These are phyloP conservation scores for Melanogaster broomeanus DNA, from an alignment of 768 basidiomycete genomes.

Conservation along the genomic window DNA sequence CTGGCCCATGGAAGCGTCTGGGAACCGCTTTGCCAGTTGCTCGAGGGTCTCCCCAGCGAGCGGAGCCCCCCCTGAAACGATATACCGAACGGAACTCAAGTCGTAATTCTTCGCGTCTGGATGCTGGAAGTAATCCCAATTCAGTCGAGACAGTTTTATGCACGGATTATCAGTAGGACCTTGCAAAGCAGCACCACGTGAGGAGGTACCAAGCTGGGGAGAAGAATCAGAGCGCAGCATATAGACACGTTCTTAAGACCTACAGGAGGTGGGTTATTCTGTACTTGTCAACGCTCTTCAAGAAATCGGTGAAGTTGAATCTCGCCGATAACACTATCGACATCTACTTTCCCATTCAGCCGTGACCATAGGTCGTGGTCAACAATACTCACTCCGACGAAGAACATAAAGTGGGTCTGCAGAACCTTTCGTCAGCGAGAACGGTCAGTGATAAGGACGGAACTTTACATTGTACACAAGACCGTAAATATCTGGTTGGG, in stretches of 20 bases:
- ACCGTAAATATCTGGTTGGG: conserved; percentile 56
- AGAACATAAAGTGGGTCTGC: conserved; percentile 55
- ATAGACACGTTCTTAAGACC: conserved; percentile 9
- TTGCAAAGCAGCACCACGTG: conserved; percentile 45
- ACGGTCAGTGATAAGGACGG: not conserved
- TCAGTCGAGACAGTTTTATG: not conserved
- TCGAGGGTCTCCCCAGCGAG: conserved; percentile 47
- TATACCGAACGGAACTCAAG: conserved; percentile 33
- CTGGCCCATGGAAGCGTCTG: conserved; percentile 49
- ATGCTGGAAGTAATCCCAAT: conserved; percentile 19
- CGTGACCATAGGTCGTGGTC: no score
- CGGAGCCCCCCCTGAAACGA: conserved; percentile 52
- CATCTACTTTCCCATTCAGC: conserved; percentile 36
- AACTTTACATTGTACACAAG: conserved; percentile 50
- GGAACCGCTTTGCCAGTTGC: conserved; percentile 43
- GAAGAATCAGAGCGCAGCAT: not conserved
- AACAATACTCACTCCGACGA: conserved; percentile 42
- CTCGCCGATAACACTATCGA: conserved; percentile 43
- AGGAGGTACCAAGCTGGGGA: conserved; percentile 39
- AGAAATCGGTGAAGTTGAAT: conserved; percentile 41
- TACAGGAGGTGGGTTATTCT: conserved; percentile 42
- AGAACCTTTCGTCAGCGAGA: conserved; percentile 29
- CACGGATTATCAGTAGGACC: conserved; percentile 19
- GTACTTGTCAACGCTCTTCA: conserved; percentile 43
- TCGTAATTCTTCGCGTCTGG: conserved; percentile 36